Conservation (phyloP, 495 filamentous ascomycete species). For the Barbatosphaeria neglecta region DNA sequence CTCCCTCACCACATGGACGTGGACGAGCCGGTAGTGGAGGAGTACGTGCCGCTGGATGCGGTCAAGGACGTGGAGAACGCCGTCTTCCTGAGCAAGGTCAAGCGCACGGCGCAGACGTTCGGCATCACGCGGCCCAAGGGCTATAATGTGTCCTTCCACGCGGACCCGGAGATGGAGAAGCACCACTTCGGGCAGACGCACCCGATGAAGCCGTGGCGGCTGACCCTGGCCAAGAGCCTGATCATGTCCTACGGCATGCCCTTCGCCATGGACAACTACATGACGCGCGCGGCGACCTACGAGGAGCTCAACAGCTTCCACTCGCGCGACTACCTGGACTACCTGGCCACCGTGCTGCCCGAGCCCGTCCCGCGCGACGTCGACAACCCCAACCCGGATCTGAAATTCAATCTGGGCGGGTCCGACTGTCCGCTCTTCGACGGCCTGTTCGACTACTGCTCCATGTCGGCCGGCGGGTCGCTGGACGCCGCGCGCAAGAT, state of each 20-base stretch:
- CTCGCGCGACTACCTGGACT: conserved; percentile 78
- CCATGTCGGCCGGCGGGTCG: conserved; percentile 80
- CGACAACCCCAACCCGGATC: conserved; percentile 34
- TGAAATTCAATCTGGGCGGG: conserved; percentile 69
- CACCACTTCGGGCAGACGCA: conserved; percentile 93
- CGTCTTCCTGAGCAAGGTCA: conserved; percentile 51
- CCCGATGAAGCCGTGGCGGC: conserved; percentile 97
- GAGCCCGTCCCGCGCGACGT: conserved; percentile 38
- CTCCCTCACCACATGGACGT: conserved; percentile 31
- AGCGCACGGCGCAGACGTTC: conserved; percentile 55
- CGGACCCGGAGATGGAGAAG: conserved; percentile 87
- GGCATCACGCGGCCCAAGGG: conserved; percentile 67
- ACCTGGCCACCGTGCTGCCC: conserved; percentile 48
- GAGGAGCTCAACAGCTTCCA: conserved; percentile 87
- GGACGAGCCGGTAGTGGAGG: conserved; percentile 52
- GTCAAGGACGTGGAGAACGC: conserved; percentile 46
- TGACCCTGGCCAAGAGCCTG: conserved; percentile 88
- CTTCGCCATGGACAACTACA: conserved; percentile 87
- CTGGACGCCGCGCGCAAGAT: conserved; percentile 88
- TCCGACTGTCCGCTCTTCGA: conserved; percentile 96
- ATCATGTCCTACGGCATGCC: conserved; percentile 92
- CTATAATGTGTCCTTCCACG: conserved; percentile 90
- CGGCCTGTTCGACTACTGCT: conserved; percentile 88
- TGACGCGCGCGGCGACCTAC: conserved; percentile 65
- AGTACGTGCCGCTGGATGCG: conserved; percentile 47